phyloP scores from a whole-genome alignment of 495 filamentous ascomycete species.

The Oleoguttula mirabilis region DNA sequence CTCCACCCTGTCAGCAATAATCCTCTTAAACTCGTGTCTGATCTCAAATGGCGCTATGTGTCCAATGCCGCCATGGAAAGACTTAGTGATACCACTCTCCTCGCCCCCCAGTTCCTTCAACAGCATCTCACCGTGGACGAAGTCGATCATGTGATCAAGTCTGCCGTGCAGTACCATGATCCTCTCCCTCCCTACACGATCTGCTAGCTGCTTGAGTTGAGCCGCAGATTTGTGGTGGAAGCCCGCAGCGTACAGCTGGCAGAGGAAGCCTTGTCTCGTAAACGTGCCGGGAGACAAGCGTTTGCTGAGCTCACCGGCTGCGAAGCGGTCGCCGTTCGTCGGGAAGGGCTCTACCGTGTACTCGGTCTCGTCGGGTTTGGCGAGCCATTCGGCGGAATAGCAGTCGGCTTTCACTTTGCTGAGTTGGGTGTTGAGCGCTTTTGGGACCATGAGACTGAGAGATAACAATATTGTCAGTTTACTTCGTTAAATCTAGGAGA shows the following conservation, averaged over 20 bases:
- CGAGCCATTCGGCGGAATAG: conserved; percentile 51
- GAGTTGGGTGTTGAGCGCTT: conserved; percentile 47
- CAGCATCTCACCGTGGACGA: conserved; percentile 38
- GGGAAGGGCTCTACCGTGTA: conserved; percentile 40
- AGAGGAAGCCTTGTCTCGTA: conserved; percentile 53
- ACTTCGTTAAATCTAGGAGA: too few species aligned
- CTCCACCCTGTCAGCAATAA: conserved; percentile 43
- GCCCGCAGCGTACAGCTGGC: conserved; percentile 65
- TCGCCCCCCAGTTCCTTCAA: conserved; percentile 33
- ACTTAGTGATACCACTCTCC: conserved; percentile 36
- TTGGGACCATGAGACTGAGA: conserved; percentile 54
- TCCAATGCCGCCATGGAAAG: conserved; percentile 51
- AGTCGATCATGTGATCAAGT: conserved; percentile 59
- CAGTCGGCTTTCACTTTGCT: conserved; percentile 43
- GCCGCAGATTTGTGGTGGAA: conserved; percentile 61
- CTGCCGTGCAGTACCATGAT: conserved; percentile 67
- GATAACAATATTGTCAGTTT: too few species aligned
- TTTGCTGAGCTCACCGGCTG: conserved; percentile 62
- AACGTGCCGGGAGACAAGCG: conserved; percentile 43
- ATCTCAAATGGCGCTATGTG: conserved; percentile 58
- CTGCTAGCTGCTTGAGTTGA: conserved; percentile 51
- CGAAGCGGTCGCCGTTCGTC: conserved; percentile 66
- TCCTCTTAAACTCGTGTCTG: conserved; percentile 44
- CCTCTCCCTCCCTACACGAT: conserved; percentile 54
- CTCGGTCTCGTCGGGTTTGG: conserved; percentile 45